Evolutionary conservation across 345 rosid species (phyloP), one percentile per base, ranked within the genome.

Genomic region (Linum lewisii): DNA sequence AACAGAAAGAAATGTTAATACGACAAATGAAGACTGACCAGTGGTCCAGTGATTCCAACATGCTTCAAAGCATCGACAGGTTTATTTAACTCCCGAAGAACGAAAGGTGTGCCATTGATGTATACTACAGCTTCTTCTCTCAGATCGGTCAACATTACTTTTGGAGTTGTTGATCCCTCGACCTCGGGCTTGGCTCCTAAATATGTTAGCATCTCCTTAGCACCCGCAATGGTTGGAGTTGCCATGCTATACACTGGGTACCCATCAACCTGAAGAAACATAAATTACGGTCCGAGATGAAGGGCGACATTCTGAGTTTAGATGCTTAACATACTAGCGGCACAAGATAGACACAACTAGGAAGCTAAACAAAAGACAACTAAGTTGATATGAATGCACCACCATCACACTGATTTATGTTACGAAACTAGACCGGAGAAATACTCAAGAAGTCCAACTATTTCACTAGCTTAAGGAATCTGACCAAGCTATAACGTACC

Each of bases 221-320:
- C 95, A 59, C 89, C 97, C 18, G 75, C 62, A 60, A 83, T 82
- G 63, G 93, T 84, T 69, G 97, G 99, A 72, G 97, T 85, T 57
- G 97, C 99, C 99, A 92, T 88, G 77, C 97, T 92, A 75, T 86
- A 92, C 67, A 88, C 93, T 51, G 95, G 95, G 66, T 82, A 85
- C 63, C 84, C 87, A 72, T 86, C 95, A 59, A 86, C 99, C 97
- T 92, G 76, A 72, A 69, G 53, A 64, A 52, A 73, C 22, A 61
- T 21, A 66, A 47, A 54, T 37, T 24, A 26, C 19, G 32, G 25
- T 44, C 23, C 49, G 54, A 25, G 50, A 64, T 69, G 38, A 6
- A 34, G 38, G 38, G n/a, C n/a, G 38, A 34, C 38, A 34, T 5
- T 34, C n/a, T 5, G 38, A 5, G 38, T 34, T 34, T 34, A 11